A percentile compares a stretch with the other conserved stretches of the same genome.
These are phyloP conservation scores for Ehretia macrophylla DNA, from an alignment of 257 asterid species.

Conservation along the genomic window DNA sequence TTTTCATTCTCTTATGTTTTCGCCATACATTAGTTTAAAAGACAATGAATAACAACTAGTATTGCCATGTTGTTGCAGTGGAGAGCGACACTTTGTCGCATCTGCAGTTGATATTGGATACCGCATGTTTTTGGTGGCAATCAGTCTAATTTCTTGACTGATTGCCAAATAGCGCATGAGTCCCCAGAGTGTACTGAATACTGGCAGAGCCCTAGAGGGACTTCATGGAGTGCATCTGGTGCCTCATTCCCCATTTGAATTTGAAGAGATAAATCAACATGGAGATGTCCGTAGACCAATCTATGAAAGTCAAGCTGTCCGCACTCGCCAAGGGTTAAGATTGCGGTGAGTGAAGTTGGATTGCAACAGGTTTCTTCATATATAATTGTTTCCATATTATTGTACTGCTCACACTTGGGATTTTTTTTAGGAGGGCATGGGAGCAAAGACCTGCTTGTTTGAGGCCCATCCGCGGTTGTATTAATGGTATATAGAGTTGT, in stretches of 20 bases:
- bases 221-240: conserved; percentile 65
- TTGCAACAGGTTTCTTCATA: background rate
- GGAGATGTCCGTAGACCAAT: conserved; percentile 39
- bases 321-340: conserved; percentile 35
- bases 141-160: conserved; percentile 70
- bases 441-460: conserved; percentile 73
- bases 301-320: conserved; percentile 24
- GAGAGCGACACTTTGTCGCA: background rate
- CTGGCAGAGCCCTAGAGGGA: conserved; percentile 52
- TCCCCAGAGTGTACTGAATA: conserved; percentile 43
- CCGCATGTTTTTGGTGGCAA: conserved; percentile 38
- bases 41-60: too few species aligned
- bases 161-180: conserved; percentile 66
- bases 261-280: conserved; percentile 56
- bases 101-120: background rate
- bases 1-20: too few species aligned
- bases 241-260: conserved; percentile 65
- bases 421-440: conserved; percentile 65
- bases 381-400: background rate
- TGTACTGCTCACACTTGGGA: conserved; percentile 1
- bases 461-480: conserved; percentile 66
- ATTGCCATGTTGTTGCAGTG: background rate
- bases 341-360: conserved; percentile 49
- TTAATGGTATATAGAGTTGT: conserved; percentile 37
- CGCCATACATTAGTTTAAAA: too few species aligned